Percentiles rank a stretch among this genome's conserved stretches.
These are phyloP conservation scores for Entomortierella beljakovae DNA, from an alignment of 192 early-diverging fungal species.

Conservation along the genomic window DNA sequence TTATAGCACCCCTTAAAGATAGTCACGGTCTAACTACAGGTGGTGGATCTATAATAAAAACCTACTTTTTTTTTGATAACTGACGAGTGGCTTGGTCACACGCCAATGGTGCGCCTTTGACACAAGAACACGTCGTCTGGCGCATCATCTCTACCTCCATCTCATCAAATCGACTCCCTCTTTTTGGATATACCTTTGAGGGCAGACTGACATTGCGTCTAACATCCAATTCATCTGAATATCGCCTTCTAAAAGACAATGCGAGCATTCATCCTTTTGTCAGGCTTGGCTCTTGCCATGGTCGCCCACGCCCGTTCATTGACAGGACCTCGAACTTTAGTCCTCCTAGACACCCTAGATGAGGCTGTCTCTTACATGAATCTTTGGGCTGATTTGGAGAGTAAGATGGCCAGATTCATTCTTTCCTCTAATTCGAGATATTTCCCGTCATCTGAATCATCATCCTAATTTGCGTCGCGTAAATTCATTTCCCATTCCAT, in stretches of 20 bases:
- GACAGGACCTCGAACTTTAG: constrained; percentile 74
- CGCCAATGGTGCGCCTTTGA: too few species aligned
- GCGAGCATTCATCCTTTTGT: constrained; percentile 38
- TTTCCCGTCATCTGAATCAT: background rate
- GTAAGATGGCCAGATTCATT: constrained; percentile 31
- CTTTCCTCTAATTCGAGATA: background rate
- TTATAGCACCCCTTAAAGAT: too few species aligned
- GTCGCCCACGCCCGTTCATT: constrained; percentile 68
- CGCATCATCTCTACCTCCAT: constrained; percentile 11
- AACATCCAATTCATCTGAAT: background rate
- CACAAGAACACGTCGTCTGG: background rate
- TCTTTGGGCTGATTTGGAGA: constrained; percentile 69
- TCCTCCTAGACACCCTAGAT: constrained; percentile 70
- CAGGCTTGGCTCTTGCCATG: constrained; percentile 44
- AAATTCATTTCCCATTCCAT: constrained; percentile 10
- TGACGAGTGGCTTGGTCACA: background rate
- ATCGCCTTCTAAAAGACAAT: constrained; percentile 5
- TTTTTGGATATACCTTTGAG: background rate
- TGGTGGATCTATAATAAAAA: background rate
- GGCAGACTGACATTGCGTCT: background rate
- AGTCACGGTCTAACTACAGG: too few species aligned
- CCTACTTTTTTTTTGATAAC: too few species aligned
- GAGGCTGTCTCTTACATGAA: constrained; percentile 60
- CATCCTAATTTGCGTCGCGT: background rate
- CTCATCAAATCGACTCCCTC: background rate